phyloP scores from a whole-genome alignment of 2,329 filamentous ascomycete genomes.

The Alternaria brassicicola region DNA sequence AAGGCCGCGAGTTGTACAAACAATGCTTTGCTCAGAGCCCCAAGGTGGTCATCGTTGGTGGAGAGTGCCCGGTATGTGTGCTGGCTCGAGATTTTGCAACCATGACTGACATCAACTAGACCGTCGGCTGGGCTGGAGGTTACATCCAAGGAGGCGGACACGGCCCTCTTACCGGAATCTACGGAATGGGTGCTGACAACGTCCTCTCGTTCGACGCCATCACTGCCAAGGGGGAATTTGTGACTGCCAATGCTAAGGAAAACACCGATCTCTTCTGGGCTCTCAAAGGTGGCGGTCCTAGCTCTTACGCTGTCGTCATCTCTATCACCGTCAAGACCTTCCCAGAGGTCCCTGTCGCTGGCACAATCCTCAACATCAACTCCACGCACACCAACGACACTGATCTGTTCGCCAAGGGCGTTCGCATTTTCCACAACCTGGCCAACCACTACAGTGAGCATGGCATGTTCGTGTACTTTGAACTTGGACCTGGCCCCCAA shows the following conservation, averaged over 20 bases:
- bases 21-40: constrained; percentile 39
- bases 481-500: constrained; percentile 31
- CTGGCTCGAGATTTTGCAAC: not conserved
- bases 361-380: constrained; percentile 46
- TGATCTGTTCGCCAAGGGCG: constrained; percentile 34
- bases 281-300: constrained; percentile 43
- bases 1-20: constrained; percentile 42
- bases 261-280: constrained; percentile 50
- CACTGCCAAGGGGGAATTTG: constrained; percentile 47
- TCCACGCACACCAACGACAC: constrained; percentile 44
- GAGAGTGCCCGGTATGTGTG: constrained; percentile 43
- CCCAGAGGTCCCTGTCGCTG: constrained; percentile 42
- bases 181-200: constrained; percentile 49
- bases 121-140: constrained; percentile 51
- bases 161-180: constrained; percentile 47
- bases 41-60: constrained; percentile 44
- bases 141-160: constrained; percentile 54
- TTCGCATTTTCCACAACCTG: constrained; percentile 44
- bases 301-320: constrained; percentile 40
- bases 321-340: constrained; percentile 44
- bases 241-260: constrained; percentile 36
- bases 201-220: constrained; percentile 49
- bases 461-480: constrained; percentile 48
- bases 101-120: constrained; percentile 23
- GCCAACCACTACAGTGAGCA: constrained; percentile 42